Evolutionary conservation across 164 flowering plant genomes (phyloP).

Genomic region (Magnolia sinica): DNA sequence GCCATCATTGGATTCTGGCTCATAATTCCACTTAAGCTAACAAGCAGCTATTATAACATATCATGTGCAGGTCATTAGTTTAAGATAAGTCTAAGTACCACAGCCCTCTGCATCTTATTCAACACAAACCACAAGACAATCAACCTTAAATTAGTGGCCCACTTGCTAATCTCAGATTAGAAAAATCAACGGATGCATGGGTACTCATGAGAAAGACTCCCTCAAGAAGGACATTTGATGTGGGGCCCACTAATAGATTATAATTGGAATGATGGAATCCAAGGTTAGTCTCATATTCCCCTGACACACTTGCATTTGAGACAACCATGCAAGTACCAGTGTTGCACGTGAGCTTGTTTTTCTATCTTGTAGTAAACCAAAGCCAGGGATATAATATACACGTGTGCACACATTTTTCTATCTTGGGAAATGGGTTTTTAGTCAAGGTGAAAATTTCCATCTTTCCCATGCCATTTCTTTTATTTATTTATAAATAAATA

Average conservation of each 20-base stretch:
- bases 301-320: slow-evolving; percentile 43
- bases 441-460: slow-evolving; percentile 16
- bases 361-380: slow-evolving; percentile 13
- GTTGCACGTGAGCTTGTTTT: slow-evolving; percentile 47
- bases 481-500: no score
- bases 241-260: slow-evolving; percentile 18
- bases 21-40: not conserved
- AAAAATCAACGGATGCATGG: not conserved
- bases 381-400: slow-evolving; percentile 26
- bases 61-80: slow-evolving; percentile 16
- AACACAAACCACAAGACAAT: slow-evolving; percentile 21
- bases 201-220: not conserved
- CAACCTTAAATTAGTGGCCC: slow-evolving; percentile 11
- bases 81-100: slow-evolving; percentile 1
- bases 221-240: slow-evolving; percentile 3
- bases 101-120: slow-evolving; percentile 1
- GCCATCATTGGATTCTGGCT: not conserved
- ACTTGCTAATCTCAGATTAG: slow-evolving; percentile 14
- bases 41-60: not conserved
- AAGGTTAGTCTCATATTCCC: slow-evolving; percentile 43
- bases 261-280: slow-evolving; percentile 44
- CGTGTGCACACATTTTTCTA: slow-evolving; percentile 42
- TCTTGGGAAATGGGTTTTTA: slow-evolving; percentile 24
- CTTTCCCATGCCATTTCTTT: not conserved
- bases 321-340: slow-evolving; percentile 34